Conservation (phyloP, 2,329 filamentous ascomycete genomes). For the Talaromyces marneffei region DNA sequence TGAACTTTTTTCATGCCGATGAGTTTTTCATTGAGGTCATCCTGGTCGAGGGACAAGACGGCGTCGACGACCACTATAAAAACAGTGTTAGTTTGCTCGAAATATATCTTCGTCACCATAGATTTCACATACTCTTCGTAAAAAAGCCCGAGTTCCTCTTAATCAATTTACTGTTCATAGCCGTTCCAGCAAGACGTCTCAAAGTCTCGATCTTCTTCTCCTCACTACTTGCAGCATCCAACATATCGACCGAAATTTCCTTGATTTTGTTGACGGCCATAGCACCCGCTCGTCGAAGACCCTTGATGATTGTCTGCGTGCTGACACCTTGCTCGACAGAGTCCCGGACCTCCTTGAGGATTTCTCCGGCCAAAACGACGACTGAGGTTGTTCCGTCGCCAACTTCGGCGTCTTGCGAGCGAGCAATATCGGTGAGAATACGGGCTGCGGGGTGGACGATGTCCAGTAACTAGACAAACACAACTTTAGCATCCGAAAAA, state of each 20-base stretch:
- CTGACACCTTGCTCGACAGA: slow-evolving; percentile 95
- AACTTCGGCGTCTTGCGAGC: slow-evolving; percentile 98
- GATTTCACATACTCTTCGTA: slow-evolving; percentile 70
- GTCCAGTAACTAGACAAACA: slow-evolving; percentile 68
- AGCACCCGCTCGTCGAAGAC: slow-evolving; percentile 73
- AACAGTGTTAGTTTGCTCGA: background rate
- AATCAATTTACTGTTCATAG: slow-evolving; percentile 99
- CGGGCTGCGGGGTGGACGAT: slow-evolving; percentile 96
- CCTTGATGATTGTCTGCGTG: slow-evolving; percentile 97
- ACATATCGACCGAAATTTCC: slow-evolving; percentile 73
- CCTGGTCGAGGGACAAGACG: slow-evolving; percentile 89
- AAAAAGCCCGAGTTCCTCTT: slow-evolving; percentile 96
- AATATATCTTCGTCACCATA: background rate
- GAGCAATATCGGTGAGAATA: slow-evolving; percentile 95
- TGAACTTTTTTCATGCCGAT: slow-evolving; percentile 99
- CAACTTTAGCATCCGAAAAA: slow-evolving; percentile 13
- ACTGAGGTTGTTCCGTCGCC: slow-evolving; percentile 97
- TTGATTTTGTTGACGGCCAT: slow-evolving; percentile 99
- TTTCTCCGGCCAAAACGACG: slow-evolving; percentile 93
- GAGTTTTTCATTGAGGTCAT: slow-evolving; percentile 94
- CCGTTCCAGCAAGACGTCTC: slow-evolving; percentile 81
- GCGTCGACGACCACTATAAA: slow-evolving; percentile 88
- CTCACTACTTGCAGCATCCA: slow-evolving; percentile 70
- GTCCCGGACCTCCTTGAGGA: slow-evolving; percentile 93
- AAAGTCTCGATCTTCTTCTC: slow-evolving; percentile 84